Percentiles rank a stretch among this genome's conserved stretches.
These are phyloP conservation scores for Galerina marginata DNA, from an alignment of 768 basidiomycete genomes.

Conservation along the genomic window DNA sequence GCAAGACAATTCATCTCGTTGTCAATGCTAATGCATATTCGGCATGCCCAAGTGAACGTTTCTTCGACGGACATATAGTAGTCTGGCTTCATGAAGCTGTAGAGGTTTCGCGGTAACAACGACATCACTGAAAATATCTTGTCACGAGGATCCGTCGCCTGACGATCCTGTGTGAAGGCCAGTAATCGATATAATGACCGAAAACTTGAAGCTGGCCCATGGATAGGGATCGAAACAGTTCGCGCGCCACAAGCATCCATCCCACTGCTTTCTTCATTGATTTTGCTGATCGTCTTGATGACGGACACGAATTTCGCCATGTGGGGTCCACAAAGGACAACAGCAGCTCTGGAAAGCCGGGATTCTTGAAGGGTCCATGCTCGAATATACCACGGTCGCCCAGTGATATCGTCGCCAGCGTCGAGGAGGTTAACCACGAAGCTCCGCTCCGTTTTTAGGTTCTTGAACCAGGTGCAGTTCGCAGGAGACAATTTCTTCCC, in stretches of 20 bases:
- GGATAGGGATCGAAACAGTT: background rate
- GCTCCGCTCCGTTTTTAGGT: background rate
- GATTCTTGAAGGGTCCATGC: constrained; percentile 19
- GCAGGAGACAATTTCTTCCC: background rate
- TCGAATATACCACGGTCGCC: constrained; percentile 13
- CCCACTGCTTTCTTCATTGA: background rate
- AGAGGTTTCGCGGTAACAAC: too few species aligned
- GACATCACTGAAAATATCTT: background rate
- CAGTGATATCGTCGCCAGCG: background rate
- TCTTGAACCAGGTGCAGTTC: background rate
- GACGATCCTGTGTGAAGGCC: background rate
- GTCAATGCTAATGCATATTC: too few species aligned
- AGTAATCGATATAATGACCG: background rate
- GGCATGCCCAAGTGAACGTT: too few species aligned
- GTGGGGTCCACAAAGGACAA: constrained; percentile 3
- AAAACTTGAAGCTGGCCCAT: too few species aligned
- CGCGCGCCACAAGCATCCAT: background rate
- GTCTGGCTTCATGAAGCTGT: too few species aligned
- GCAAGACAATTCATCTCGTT: too few species aligned
- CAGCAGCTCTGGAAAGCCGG: constrained; percentile 1
- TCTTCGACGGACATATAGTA: too few species aligned
- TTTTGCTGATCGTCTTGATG: too few species aligned
- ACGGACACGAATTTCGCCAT: background rate
- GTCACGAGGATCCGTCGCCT: constrained; percentile 2
- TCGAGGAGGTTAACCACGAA: background rate